Percentiles rank a stretch among this genome's conserved stretches.
These are phyloP conservation scores for Leccinum variicolor DNA, from an alignment of 768 basidiomycete genomes.

Conservation along the genomic window DNA sequence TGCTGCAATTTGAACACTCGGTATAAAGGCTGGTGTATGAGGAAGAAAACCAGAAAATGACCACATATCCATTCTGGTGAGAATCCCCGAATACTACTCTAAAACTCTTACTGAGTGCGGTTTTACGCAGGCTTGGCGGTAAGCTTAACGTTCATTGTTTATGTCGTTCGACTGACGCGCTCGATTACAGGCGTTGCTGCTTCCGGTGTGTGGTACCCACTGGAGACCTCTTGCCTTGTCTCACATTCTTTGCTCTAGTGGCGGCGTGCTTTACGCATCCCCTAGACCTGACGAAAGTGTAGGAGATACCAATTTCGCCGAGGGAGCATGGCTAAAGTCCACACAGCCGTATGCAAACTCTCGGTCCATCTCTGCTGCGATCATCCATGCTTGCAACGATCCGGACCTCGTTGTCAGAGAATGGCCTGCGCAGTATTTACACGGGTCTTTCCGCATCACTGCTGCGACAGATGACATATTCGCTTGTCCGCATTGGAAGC, in stretches of 20 bases:
- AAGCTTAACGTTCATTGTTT: constrained; percentile 4
- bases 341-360: constrained; percentile 77
- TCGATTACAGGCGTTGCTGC: constrained; percentile 52
- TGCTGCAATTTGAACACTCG: constrained; percentile 1
- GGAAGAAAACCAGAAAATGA: constrained; percentile 16
- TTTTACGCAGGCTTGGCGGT: constrained; percentile 59
- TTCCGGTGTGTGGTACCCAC: constrained; percentile 46
- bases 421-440: constrained; percentile 73
- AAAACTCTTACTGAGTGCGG: neutral
- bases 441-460: constrained; percentile 81
- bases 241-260: constrained; percentile 42
- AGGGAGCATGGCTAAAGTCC: constrained; percentile 2
- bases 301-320: constrained; percentile 21
- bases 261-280: constrained; percentile 82
- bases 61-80: constrained; percentile 33
- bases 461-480: constrained; percentile 89
- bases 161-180: constrained; percentile 3
- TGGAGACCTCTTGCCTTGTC: neutral
- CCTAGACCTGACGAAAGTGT: constrained; percentile 85
- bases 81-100: neutral
- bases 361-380: constrained; percentile 46
- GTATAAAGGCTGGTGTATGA: constrained; percentile 18
- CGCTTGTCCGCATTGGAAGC: constrained; percentile 76
- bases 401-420: constrained; percentile 57
- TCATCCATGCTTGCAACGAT: constrained; percentile 68